Evolutionary conservation across 2,329 filamentous ascomycete species (phyloP).

Genomic region (Pochonia chlamydosporia): DNA sequence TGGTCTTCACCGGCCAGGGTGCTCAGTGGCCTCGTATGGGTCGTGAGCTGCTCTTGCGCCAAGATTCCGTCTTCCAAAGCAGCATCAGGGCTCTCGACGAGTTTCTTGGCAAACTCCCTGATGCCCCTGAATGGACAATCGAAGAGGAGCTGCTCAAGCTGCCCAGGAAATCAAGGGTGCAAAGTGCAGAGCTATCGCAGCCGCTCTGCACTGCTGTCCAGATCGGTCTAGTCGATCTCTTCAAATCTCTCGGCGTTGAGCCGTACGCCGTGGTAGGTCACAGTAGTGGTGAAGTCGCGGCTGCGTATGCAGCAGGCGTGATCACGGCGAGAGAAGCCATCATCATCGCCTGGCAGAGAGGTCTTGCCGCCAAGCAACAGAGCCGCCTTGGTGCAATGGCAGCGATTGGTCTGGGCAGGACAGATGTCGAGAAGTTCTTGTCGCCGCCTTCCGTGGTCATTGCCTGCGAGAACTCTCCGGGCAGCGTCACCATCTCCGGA

Average conservation of each 20-base stretch:
- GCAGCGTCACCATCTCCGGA: constrained; percentile 22
- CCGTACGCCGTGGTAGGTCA: constrained; percentile 28
- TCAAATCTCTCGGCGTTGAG: constrained; percentile 19
- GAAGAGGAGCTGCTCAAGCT: background rate
- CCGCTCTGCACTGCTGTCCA: constrained; percentile 12
- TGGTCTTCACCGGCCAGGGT: constrained; percentile 28
- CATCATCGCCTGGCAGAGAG: constrained; percentile 28
- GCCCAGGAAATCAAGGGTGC: background rate
- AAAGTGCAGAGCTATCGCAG: constrained; percentile 17
- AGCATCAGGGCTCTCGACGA: no score
- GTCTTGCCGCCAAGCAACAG: constrained; percentile 11
- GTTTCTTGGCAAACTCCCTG: no score
- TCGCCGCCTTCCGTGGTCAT: constrained; percentile 12
- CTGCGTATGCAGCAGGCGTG: constrained; percentile 28
- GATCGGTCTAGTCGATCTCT: constrained; percentile 16
- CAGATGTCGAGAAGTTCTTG: constrained; percentile 18
- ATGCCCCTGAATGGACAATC: no score
- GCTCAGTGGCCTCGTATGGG: constrained; percentile 27
- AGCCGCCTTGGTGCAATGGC: constrained; percentile 24
- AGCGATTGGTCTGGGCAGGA: constrained; percentile 25
- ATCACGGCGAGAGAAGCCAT: constrained; percentile 24
- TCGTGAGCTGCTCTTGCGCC: constrained; percentile 15
- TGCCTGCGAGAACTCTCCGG: constrained; percentile 25
- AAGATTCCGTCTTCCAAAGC: background rate
- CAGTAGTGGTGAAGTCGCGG: constrained; percentile 33